Conservation (phyloP, 2,329 filamentous ascomycete species). For the Trichoderma sp. region DNA sequence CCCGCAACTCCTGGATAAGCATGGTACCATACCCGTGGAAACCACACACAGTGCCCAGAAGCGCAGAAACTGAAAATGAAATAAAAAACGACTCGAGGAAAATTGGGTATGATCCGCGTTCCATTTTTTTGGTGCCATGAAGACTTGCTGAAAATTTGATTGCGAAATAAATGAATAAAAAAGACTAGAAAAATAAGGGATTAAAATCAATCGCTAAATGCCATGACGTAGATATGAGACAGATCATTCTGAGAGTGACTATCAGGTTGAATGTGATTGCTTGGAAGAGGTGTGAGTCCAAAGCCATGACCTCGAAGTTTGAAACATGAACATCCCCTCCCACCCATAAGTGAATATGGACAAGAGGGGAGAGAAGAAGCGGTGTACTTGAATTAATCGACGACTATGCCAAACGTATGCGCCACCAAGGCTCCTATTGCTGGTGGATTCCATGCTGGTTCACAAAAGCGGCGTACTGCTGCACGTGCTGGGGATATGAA, state of each 20-base stretch:
- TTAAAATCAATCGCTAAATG: conserved; percentile 44
- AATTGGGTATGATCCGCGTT: conserved; percentile 38
- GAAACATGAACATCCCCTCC: conserved; percentile 17
- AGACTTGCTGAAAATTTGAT: conserved; percentile 36
- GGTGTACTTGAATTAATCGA: conserved; percentile 7
- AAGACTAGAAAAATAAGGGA: conserved; percentile 29
- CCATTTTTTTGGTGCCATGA: conserved; percentile 40
- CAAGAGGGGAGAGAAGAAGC: neutral
- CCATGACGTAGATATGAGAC: conserved; percentile 41
- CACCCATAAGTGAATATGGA: neutral
- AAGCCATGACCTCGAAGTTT: conserved; percentile 13
- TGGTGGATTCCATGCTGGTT: conserved; percentile 43
- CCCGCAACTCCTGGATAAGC: conserved; percentile 22
- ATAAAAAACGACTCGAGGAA: conserved; percentile 26
- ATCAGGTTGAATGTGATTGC: conserved; percentile 17
- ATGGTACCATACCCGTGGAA: conserved; percentile 20
- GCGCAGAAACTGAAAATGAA: conserved; percentile 25
- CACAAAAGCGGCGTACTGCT: conserved; percentile 39
- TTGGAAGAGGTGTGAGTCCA: conserved; percentile 10
- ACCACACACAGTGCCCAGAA: conserved; percentile 17
- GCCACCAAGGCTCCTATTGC: conserved; percentile 34
- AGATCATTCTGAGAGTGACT: conserved; percentile 34
- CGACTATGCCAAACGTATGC: conserved; percentile 11
- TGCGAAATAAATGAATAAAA: conserved; percentile 27
- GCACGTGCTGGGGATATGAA: conserved; percentile 34